These are phyloP conservation scores for Pachysandra terminalis DNA, from an alignment of 164 flowering plant genomes.

Conservation along the genomic window DNA sequence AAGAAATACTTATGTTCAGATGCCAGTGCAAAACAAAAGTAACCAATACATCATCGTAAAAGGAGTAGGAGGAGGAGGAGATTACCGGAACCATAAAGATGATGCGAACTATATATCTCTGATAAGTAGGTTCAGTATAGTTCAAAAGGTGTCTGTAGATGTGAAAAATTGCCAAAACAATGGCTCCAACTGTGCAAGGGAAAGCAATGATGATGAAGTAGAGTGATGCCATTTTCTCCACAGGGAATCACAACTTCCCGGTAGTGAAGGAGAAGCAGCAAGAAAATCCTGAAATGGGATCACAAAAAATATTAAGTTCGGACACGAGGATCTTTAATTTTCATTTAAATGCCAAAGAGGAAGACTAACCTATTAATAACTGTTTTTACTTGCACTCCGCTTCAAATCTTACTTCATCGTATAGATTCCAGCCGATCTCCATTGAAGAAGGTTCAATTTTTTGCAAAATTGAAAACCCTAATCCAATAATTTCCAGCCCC, in stretches of 20 bases:
- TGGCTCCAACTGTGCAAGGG: conserved; percentile 73
- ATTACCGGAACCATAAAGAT: conserved; percentile 98
- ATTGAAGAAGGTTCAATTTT: too few species aligned
- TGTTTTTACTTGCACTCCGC: neutral
- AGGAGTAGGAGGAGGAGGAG: conserved; percentile 2
- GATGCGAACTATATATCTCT: conserved; percentile 96
- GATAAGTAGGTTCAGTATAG: conserved; percentile 93
- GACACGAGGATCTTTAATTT: neutral
- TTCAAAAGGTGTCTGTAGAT: conserved; percentile 90
- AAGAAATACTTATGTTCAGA: neutral
- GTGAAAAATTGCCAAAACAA: conserved; percentile 69
- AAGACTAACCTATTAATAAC: too few species aligned
- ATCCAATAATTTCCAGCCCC: too few species aligned
- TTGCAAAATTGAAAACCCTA: neutral
- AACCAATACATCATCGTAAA: neutral
- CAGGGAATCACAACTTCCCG: too few species aligned
- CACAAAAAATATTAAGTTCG: neutral
- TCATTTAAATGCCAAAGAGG: too few species aligned
- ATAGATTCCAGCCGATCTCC: neutral
- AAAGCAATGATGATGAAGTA: conserved; percentile 59
- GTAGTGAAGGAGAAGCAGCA: too few species aligned
- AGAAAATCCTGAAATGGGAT: too few species aligned
- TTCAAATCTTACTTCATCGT: neutral
- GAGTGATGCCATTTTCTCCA: conserved; percentile 42
- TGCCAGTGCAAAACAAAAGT: neutral